phyloP scores from a whole-genome alignment of 2,329 filamentous ascomycete genomes.

The Huntiella decipiens region DNA sequence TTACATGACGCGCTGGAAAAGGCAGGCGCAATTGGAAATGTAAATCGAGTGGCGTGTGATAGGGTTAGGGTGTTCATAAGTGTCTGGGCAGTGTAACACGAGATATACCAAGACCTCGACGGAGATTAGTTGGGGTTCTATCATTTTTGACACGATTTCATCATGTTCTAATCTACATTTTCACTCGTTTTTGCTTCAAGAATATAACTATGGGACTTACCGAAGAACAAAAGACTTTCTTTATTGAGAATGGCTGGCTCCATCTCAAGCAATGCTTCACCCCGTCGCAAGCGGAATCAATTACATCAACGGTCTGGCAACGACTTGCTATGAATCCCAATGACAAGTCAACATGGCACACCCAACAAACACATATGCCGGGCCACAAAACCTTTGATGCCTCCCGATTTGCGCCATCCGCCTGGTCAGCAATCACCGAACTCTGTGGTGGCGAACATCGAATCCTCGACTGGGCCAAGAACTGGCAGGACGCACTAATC shows the following conservation, averaged over 20 bases:
- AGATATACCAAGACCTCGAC: no score
- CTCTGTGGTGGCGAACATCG: slow-evolving; percentile 44
- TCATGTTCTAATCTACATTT: no score
- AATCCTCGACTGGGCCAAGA: slow-evolving; percentile 26
- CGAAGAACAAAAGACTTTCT: slow-evolving; percentile 23
- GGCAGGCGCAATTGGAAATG: no score
- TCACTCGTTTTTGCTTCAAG: background rate
- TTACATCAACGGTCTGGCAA: slow-evolving; percentile 35
- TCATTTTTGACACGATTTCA: no score
- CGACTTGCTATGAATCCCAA: slow-evolving; percentile 44
- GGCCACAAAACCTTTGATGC: slow-evolving; percentile 34
- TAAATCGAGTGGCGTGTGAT: no score
- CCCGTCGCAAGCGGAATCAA: slow-evolving; percentile 19
- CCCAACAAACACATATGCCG: slow-evolving; percentile 45
- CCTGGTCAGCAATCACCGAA: slow-evolving; percentile 47
- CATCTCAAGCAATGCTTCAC: slow-evolving; percentile 20
- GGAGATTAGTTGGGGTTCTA: no score
- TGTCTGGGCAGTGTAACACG: no score
- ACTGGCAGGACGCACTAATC: slow-evolving; percentile 50
- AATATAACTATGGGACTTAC: slow-evolving; percentile 15
- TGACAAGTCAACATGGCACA: slow-evolving; percentile 47
- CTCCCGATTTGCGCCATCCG: slow-evolving; percentile 39
- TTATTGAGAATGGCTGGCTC: slow-evolving; percentile 23
- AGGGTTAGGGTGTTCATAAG: no score
- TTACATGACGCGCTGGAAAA: no score